phyloP scores from a whole-genome alignment of 2,329 filamentous ascomycete species.

The Paecilomyces sp. region DNA sequence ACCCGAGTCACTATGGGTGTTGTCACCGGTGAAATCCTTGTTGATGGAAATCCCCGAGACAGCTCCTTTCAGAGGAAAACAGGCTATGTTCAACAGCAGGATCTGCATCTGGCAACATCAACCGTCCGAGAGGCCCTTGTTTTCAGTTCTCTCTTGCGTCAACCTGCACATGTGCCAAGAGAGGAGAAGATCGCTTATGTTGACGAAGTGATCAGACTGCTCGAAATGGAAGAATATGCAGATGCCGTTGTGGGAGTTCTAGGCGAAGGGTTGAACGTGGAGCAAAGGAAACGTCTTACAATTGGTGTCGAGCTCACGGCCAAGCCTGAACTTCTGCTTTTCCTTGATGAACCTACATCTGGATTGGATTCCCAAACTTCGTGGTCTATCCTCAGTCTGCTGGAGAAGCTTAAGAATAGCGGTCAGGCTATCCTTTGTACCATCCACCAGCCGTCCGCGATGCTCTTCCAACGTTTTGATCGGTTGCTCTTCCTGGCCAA shows the following conservation, averaged over 20 bases:
- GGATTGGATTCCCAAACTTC: constrained; percentile 90
- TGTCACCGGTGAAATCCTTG: constrained; percentile 79
- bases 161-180: constrained; percentile 65
- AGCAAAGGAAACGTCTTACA: constrained; percentile 69
- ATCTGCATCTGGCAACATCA: constrained; percentile 75
- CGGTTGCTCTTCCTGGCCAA: constrained; percentile 56
- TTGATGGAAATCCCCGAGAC: constrained; percentile 67
- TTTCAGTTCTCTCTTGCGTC: constrained; percentile 79
- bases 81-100: constrained; percentile 87
- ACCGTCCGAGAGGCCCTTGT: constrained; percentile 83
- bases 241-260: constrained; percentile 87
- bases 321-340: constrained; percentile 81
- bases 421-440: constrained; percentile 95
- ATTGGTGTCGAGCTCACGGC: constrained; percentile 95
- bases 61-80: constrained; percentile 85
- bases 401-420: constrained; percentile 82
- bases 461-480: constrained; percentile 83
- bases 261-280: constrained; percentile 64
- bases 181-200: constrained; percentile 81
- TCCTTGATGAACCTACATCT: constrained; percentile 91
- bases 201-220: constrained; percentile 79
- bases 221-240: constrained; percentile 85
- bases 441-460: constrained; percentile 93
- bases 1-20: constrained; percentile 84
- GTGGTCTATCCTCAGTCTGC: constrained; percentile 81